phyloP scores from a whole-genome alignment of 1,139 yeast genomes.

The Insectozyma bohioensis region DNA sequence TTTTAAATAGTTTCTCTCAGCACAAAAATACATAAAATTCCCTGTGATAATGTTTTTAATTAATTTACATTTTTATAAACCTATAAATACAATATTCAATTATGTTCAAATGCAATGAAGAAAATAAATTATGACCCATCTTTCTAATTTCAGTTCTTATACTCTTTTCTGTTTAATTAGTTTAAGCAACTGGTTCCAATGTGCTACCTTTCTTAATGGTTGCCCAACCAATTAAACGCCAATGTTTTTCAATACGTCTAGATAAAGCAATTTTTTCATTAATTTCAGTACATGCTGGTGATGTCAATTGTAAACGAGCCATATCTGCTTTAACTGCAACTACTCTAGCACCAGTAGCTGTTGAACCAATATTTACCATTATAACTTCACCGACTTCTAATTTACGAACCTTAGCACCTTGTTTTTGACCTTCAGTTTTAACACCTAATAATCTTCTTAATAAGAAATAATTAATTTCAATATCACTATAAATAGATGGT shows the following conservation, averaged over 20 bases:
- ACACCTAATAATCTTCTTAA: slow-evolving; percentile 97
- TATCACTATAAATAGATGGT: slow-evolving; percentile 95
- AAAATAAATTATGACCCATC: no score
- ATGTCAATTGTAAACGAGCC: slow-evolving; percentile 96
- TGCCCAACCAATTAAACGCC: slow-evolving; percentile 99
- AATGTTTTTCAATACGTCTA: slow-evolving; percentile 98
- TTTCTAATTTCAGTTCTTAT: no score
- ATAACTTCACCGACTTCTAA: slow-evolving; percentile 92
- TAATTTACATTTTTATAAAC: no score
- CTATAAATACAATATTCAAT: no score
- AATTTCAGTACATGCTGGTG: slow-evolving; percentile 98
- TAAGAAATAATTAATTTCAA: slow-evolving; percentile 95
- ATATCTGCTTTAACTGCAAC: slow-evolving; percentile 98
- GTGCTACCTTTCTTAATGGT: slow-evolving; percentile 94
- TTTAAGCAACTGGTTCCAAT: slow-evolving; percentile 59
- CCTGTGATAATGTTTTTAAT: no score
- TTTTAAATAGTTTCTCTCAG: slow-evolving; percentile 44
- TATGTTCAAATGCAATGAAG: no score
- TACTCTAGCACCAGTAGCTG: slow-evolving; percentile 99
- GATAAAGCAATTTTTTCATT: slow-evolving; percentile 98
- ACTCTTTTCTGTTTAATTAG: no score
- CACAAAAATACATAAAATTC: no score
- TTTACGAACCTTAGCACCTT: slow-evolving; percentile 91
- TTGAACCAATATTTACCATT: slow-evolving; percentile 99
- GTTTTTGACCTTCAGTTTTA: slow-evolving; percentile 96